phyloP scores from a whole-genome alignment of 768 basidiomycete species.

The Calocybe indica region DNA sequence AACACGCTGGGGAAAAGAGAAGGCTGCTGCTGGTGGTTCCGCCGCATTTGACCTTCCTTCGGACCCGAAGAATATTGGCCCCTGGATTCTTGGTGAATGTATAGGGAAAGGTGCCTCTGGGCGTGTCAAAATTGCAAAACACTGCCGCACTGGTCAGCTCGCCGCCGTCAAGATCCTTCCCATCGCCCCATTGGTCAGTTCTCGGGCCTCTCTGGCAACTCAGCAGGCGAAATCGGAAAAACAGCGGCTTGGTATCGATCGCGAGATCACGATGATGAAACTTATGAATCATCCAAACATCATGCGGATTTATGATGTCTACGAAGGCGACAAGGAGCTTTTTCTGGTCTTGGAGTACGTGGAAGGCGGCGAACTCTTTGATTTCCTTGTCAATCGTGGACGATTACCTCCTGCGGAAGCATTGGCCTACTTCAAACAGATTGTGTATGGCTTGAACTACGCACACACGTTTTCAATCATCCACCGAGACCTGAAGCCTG shows the following conservation, averaged over 20 bases:
- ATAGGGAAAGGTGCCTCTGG: slow-evolving; percentile 93
- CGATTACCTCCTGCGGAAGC: slow-evolving; percentile 78
- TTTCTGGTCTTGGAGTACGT: slow-evolving; percentile 94
- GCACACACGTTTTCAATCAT: slow-evolving; percentile 97
- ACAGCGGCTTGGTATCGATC: slow-evolving; percentile 79
- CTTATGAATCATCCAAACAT: slow-evolving; percentile 98
- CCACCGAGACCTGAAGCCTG: slow-evolving; percentile 96
- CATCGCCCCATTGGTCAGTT: slow-evolving; percentile 68
- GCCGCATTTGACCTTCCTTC: slow-evolving; percentile 76
- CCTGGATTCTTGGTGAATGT: slow-evolving; percentile 91
- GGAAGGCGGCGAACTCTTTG: slow-evolving; percentile 94
- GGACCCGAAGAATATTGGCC: slow-evolving; percentile 83
- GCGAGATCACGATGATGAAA: slow-evolving; percentile 99
- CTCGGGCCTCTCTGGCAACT: slow-evolving; percentile 61
- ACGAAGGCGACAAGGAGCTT: slow-evolving; percentile 86
- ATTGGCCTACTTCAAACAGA: slow-evolving; percentile 90
- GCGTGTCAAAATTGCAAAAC: slow-evolving; percentile 90
- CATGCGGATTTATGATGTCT: slow-evolving; percentile 92
- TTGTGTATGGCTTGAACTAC: slow-evolving; percentile 92
- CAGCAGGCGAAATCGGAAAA: slow-evolving; percentile 73
- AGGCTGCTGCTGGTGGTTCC: slow-evolving; percentile 68
- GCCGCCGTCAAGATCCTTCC: slow-evolving; percentile 97
- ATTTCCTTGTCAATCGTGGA: slow-evolving; percentile 89
- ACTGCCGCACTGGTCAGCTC: slow-evolving; percentile 79
- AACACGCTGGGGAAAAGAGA: slow-evolving; percentile 86